Percentiles rank a stretch among this genome's conserved stretches.
Conservation (phyloP, 352 stramenopile species). For the Phytophthora palmivora region DNA sequence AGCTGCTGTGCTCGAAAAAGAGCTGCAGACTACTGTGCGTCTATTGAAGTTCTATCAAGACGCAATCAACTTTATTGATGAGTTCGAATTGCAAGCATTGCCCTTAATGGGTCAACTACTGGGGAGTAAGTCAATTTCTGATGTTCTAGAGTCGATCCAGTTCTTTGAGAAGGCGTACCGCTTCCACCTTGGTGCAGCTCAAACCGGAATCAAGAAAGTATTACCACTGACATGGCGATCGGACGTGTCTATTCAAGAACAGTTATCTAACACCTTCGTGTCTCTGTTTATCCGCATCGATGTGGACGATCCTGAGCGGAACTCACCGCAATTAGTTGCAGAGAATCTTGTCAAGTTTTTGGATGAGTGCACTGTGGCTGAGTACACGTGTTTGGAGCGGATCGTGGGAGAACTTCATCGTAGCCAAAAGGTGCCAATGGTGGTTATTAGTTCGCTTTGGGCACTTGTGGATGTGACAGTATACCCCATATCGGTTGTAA, state of each 20-base stretch:
- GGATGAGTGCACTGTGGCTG: slow-evolving; percentile 78
- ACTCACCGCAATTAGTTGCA: slow-evolving; percentile 54
- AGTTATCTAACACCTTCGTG: slow-evolving; percentile 89
- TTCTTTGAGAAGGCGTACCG: slow-evolving; percentile 94
- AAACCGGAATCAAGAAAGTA: slow-evolving; percentile 91
- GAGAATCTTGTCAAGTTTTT: slow-evolving; percentile 79
- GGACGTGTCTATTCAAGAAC: slow-evolving; percentile 90
- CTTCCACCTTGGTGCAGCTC: slow-evolving; percentile 90
- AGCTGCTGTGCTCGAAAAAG: slow-evolving; percentile 63
- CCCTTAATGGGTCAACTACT: slow-evolving; percentile 88
- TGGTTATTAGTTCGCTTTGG: slow-evolving; percentile 77
- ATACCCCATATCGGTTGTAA: slow-evolving; percentile 67
- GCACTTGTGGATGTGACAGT: slow-evolving; percentile 63
- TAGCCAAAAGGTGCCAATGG: slow-evolving; percentile 63
- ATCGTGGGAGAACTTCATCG: slow-evolving; percentile 72
- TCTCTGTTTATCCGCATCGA: slow-evolving; percentile 70
- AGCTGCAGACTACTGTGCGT: slow-evolving; percentile 77
- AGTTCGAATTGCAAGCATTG: slow-evolving; percentile 85
- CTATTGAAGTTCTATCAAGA: slow-evolving; percentile 93
- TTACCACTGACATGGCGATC: slow-evolving; percentile 93
- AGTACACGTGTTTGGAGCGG: slow-evolving; percentile 82
- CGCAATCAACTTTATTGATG: slow-evolving; percentile 93
- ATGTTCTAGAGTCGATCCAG: slow-evolving; percentile 93
- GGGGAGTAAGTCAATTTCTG: slow-evolving; percentile 90
- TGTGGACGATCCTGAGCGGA: slow-evolving; percentile 45